Base-by-base conservation (phyloP, 441 rosid species). In the Daphne laureola region DNA sequence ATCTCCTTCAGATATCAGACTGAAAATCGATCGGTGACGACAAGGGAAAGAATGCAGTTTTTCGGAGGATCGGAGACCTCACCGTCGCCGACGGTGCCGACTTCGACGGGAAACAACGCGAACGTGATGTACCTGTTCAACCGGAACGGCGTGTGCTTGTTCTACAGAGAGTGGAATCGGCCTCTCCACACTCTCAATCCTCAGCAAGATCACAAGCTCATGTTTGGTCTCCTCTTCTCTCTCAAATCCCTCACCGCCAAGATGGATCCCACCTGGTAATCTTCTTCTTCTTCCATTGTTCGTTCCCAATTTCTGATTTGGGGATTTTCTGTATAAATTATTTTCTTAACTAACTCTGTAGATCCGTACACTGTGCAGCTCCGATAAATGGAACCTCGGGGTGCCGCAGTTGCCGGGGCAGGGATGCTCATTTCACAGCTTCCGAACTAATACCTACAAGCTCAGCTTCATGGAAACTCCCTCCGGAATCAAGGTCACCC, bases 381-480 rank as follows among this genome's bases (percentile, higher is more conserved):
- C 72, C 23, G 92, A 86, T 43, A 92, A 78, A 55, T 90, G 94
- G 55, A 92, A 92, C 70, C 74, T 88, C 17, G 95, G 96, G 48
- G 76, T 86, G 70, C 95, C 96, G 21, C 98, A 84, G 64, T 77
- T 84, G 57, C 90, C 94, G 7, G 95, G 96, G 23, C 92, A 89
- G 71, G 97, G 94, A 8, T 89, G 97, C 62, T 92, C 97, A 0
- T 89, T 92, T 63, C 97, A 86, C 46, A 80, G 97, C 67, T 92
- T 92, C 63, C 86, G 94, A 8, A 89, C 98, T 0, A 86, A 89
- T 48, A 86, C 96, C 1, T 92, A 86, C 78, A 92, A 86, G 56
- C 95, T 89, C 26, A 92, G 90, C 63, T 89, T 92, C 82, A 84
- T 89, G 96, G 98, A 92, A 71, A 84, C 81, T 65, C 90, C 96